phyloP scores from a whole-genome alignment of 129 eudicot species.

The Smallanthus sonchifolius region DNA sequence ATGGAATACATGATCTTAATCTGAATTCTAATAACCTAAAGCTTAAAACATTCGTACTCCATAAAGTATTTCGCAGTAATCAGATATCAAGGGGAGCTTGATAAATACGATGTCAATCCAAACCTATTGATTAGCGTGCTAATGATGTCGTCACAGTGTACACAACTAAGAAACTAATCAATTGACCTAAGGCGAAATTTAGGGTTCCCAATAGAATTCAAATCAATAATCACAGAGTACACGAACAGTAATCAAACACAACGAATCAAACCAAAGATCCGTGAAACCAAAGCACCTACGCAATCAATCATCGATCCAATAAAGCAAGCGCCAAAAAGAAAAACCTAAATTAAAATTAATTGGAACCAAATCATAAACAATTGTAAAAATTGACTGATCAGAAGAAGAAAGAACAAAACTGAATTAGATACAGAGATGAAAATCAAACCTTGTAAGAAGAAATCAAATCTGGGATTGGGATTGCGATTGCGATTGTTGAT shows the following conservation, averaged over 20 bases:
- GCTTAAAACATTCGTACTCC: background rate
- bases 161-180: background rate
- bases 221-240: background rate
- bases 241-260: constrained; percentile 7
- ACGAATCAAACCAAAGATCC: constrained; percentile 18
- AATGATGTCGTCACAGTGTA: background rate
- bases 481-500: constrained; percentile 3
- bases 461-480: constrained; percentile 1
- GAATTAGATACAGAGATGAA: background rate
- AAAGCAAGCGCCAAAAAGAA: constrained; percentile 6
- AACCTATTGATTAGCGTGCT: background rate
- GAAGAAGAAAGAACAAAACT: background rate
- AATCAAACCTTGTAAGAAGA: constrained; percentile 17
- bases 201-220: constrained; percentile 12
- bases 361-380: constrained; percentile 9
- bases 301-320: constrained; percentile 10
- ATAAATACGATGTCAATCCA: background rate
- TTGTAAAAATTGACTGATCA: constrained; percentile 4
- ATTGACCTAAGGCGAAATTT: background rate
- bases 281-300: constrained; percentile 18
- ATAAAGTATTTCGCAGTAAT: background rate
- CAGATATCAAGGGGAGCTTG: background rate
- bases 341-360: background rate
- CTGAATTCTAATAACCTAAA: background rate
- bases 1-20: background rate